Conservation (phyloP, 257 asterid genomes). For the Coffea eugenioides region DNA sequence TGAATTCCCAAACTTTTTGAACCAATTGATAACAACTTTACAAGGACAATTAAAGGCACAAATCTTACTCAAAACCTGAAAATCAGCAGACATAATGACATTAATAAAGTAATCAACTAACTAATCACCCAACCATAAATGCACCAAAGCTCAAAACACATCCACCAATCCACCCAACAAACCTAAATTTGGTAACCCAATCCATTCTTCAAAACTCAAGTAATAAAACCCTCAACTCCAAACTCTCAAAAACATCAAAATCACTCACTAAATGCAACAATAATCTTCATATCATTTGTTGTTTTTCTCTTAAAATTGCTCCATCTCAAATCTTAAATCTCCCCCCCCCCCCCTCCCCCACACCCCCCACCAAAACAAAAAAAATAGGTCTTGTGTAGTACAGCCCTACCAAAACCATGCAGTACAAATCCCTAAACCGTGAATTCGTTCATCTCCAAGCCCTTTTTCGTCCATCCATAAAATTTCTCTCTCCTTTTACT, state of each 20-base stretch:
- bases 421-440: conserved; percentile 35
- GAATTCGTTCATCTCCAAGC: not conserved
- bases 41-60: no score
- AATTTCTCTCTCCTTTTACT: conserved; percentile 17
- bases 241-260: not conserved
- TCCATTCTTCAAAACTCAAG: not conserved
- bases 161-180: not conserved
- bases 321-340: not conserved
- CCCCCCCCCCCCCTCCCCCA: no score
- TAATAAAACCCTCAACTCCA: not conserved
- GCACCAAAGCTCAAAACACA: not conserved
- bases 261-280: not conserved
- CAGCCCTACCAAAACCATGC: conserved; percentile 8
- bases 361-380: no score
- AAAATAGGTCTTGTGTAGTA: no score
- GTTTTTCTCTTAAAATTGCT: not conserved
- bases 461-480: conserved; percentile 20
- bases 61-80: not conserved
- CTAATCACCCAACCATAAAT: not conserved
- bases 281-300: not conserved
- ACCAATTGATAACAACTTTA: no score
- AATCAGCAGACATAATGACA: not conserved
- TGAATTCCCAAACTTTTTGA: no score
- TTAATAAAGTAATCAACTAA: not conserved
- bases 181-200: not conserved